Evolutionary conservation across 2,329 filamentous ascomycete species (phyloP), one percentile per base, ranked within the genome.

Genomic region (Xylariaceae sp.): DNA sequence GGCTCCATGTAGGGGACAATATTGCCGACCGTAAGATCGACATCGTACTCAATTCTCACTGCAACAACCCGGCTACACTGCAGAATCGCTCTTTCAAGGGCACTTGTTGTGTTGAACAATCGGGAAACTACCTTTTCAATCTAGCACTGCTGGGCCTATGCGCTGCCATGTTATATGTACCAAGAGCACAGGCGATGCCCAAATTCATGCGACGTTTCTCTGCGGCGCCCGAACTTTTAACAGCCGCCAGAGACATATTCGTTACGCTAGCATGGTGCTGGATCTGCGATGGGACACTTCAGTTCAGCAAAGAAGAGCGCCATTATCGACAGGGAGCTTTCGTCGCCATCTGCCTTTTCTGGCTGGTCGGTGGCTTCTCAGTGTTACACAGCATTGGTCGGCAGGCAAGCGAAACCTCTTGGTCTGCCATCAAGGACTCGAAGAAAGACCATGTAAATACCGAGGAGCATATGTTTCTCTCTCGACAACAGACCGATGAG

Each of bases 401-500:
- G 34, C 42, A 51, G 17, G 36, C 46, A 31, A 45, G 33, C 17
- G 51, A 59, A 11, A 19, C 33, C 12, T 36, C 43, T 5, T 57
- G 49, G 49, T 52, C 51, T n/a, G n/a, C 33, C 3, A n/a, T 11
- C 16, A 52, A 60, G 16, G 47, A 60, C 40, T 42, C 36, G 31
- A 58, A 56, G 48, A 54, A 50, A 22, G 46, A 57, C 3, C 31
- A 41, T 19, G 44, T 34, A 12, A 50, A 19, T 19, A 54, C 56
- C 31, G 55, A 57, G 16, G 66, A 69, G 45, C 63, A 70, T 36
- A 66, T 66, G 1, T 77, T 80, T 48, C 67, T 86, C 5, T 73
- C 77, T 1, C 73, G 82, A 46, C 72, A 77, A 42, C 80, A 86
- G 58, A 81, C 79, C 0, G 76, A 86, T 55, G 84, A 87, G 63